Base-by-base conservation (phyloP, 192 early-diverging fungal species). In the Entophlyctis luteolus region DNA sequence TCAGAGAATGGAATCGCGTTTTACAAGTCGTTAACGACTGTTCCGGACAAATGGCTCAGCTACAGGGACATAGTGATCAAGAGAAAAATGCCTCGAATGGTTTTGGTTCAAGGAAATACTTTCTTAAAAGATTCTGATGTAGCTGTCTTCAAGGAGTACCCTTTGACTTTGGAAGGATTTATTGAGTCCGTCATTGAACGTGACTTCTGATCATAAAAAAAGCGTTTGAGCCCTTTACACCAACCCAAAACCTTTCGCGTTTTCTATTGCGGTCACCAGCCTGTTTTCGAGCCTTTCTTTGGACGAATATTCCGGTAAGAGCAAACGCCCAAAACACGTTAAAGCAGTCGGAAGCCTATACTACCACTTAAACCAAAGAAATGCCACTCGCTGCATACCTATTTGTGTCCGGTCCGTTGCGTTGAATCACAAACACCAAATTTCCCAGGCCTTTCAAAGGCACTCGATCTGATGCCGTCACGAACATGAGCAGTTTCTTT, bases 361-460 rank as follows among this genome's bases (percentile, higher is more conserved):
- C 37, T 25, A 28, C 27, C 2, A 10, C 18, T 22, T 8, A 36
- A 6, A 22, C 31, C 27, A 27, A 10, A 72, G 14, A 29, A 31
- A 59, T 12, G 56, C 25, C 36, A 48, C 3, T 20, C 12, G 35
- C 20, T 46, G 28, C 38, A 36, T 72, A 81, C 62, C 88, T 70
- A 37, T 93, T 87, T 23, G 84, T 86, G 67, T 98, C 93, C 0
- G 93, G 92, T 12, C 95, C 95, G 65, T 98, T 95, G n/a, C 93
- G 76, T 72, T 98, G 95, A 14, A 98, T 84, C 35, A 94, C 91
- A 90, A 98, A 98, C 23, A 88, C 86, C 29, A 98, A 72, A 27
- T 82, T 78, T 27, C 83, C 79, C 37, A 91, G 81, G 1, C 95
- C 93, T 46, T 87, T 86, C 36, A 95, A 70, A 5, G 95, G 95